These are phyloP conservation scores for Fomitopsis pinicola DNA, from an alignment of 1,284 basidiomycete species.

Conservation along the genomic window DNA sequence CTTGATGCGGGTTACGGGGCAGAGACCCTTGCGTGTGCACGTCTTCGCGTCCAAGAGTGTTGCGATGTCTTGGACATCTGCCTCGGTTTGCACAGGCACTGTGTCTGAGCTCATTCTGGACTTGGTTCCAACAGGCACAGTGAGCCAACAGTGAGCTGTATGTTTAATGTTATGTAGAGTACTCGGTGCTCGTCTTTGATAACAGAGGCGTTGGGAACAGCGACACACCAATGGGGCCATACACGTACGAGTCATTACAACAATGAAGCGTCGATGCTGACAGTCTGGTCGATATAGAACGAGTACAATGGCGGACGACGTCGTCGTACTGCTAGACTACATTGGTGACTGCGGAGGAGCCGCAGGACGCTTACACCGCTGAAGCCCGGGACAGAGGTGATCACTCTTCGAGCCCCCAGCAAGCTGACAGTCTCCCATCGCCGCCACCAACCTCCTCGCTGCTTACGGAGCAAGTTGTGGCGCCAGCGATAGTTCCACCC, in stretches of 20 bases:
- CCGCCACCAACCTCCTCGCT: not conserved
- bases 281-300: constrained; percentile 40
- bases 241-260: constrained; percentile 35
- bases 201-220: constrained; percentile 86
- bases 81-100: not conserved
- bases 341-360: constrained; percentile 57
- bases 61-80: constrained; percentile 7
- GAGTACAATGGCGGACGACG: constrained; percentile 76
- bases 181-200: constrained; percentile 83
- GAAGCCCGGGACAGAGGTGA: not conserved
- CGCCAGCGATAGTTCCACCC: not conserved
- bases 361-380: constrained; percentile 46
- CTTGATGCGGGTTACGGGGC: constrained; percentile 58
- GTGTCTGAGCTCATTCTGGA: not conserved
- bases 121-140: no score
- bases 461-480: not conserved
- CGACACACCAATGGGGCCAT: constrained; percentile 66
- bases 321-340: constrained; percentile 64
- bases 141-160: no score
- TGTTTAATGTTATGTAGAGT: no score
- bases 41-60: constrained; percentile 56
- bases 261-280: not conserved
- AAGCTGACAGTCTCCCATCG: not conserved
- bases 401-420: not conserved
- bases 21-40: constrained; percentile 63